Percentiles rank a stretch among this genome's conserved stretches.
Conservation (phyloP, 2,329 filamentous ascomycete species). For the Herpotrichia juniperi region DNA sequence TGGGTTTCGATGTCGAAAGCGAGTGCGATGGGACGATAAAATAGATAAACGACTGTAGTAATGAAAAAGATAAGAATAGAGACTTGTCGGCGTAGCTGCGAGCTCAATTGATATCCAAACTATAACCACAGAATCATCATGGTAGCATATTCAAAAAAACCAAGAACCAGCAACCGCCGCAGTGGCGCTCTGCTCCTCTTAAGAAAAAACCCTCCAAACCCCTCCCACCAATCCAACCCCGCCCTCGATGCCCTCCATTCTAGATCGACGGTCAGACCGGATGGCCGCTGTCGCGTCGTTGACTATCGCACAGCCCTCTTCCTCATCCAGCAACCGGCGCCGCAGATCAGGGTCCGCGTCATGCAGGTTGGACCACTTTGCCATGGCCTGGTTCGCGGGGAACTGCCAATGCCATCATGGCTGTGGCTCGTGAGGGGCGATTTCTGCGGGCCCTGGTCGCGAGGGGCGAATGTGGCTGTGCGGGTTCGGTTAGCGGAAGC, state of each 20-base stretch:
- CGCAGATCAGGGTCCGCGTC: background rate
- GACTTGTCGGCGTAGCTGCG: background rate
- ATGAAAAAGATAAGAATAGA: background rate
- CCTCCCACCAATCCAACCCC: background rate
- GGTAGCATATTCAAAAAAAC: background rate
- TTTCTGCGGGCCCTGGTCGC: background rate
- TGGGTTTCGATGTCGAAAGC: background rate
- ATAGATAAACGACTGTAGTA: background rate
- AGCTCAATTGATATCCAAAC: background rate
- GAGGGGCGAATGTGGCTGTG: background rate
- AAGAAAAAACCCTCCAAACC: background rate
- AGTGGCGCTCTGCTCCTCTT: background rate
- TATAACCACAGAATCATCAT: background rate
- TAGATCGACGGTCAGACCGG: no score
- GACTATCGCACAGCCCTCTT: background rate
- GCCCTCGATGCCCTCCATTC: no score
- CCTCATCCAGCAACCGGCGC: background rate
- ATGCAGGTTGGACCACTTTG: background rate
- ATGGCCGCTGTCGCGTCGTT: no score
- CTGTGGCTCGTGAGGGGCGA: slow-evolving; percentile 1
- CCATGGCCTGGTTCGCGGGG: background rate
- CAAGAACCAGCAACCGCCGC: background rate
- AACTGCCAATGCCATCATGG: background rate
- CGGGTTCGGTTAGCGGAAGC: no score
- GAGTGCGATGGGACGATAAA: background rate